phyloP scores from a whole-genome alignment of 148 eudicot genomes.

The Spergularia marina region DNA sequence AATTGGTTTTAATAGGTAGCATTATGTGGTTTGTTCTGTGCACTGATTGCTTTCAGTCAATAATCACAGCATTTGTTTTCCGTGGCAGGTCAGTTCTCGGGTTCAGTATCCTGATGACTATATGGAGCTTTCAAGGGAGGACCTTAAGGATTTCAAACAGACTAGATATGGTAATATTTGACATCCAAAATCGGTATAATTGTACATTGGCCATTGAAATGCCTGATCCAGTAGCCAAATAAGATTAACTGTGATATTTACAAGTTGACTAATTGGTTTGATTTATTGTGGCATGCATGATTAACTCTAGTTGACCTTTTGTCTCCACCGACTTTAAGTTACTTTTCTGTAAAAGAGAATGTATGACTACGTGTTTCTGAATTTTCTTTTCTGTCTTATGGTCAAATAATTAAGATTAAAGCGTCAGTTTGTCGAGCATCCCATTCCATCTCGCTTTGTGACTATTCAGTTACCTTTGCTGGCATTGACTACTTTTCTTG shows the following conservation, averaged over 20 bases:
- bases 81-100: slow-evolving; percentile 77
- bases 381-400: not conserved
- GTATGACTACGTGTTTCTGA: too few species aligned
- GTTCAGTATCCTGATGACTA: slow-evolving; percentile 91
- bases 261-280: not conserved
- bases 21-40: not conserved
- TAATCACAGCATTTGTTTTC: slow-evolving; percentile 20
- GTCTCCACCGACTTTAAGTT: slow-evolving; percentile 3
- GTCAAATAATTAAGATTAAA: not conserved
- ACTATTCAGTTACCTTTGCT: slow-evolving; percentile 1
- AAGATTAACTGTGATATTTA: not conserved
- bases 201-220: not conserved
- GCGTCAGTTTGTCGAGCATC: not conserved
- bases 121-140: slow-evolving; percentile 85
- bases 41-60: slow-evolving; percentile 1
- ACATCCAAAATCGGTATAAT: not conserved
- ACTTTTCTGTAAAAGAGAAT: not conserved
- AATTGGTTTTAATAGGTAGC: not conserved
- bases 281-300: not conserved
- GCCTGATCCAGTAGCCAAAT: not conserved
- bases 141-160: slow-evolving; percentile 91
- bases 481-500: slow-evolving; percentile 22
- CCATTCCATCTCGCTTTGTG: not conserved
- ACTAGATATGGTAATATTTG: slow-evolving; percentile 80
- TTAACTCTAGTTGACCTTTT: not conserved